phyloP scores from a whole-genome alignment of 805 yeast genomes.

The Candida manassasensis region DNA sequence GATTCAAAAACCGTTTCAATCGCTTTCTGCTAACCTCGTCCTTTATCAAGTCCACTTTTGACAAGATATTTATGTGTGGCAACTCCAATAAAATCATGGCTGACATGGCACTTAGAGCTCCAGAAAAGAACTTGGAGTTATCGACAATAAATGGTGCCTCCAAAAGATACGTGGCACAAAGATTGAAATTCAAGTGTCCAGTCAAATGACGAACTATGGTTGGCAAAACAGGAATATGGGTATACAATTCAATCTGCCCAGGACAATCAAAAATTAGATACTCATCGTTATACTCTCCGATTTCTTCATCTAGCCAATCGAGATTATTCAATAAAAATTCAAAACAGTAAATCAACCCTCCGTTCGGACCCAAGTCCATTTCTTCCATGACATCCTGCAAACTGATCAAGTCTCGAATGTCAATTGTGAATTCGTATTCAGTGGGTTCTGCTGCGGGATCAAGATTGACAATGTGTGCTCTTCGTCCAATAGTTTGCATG shows the following conservation, averaged over 20 bases:
- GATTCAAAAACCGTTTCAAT: conserved; percentile 79
- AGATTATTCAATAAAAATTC: conserved; percentile 83
- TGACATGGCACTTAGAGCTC: conserved; percentile 95
- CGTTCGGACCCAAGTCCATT: conserved; percentile 89
- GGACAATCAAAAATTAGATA: conserved; percentile 94
- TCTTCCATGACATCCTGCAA: conserved; percentile 95
- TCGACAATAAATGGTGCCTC: conserved; percentile 95
- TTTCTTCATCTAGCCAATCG: conserved; percentile 97
- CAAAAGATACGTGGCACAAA: conserved; percentile 87
- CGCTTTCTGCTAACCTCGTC: conserved; percentile 72
- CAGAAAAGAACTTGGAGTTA: conserved; percentile 87
- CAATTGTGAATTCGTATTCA: conserved; percentile 87
- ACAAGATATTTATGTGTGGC: conserved; percentile 88
- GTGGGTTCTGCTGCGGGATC: conserved; percentile 97
- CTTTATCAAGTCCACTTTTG: conserved; percentile 82
- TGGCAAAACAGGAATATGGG: conserved; percentile 92
- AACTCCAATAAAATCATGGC: conserved; percentile 94
- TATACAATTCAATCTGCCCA: conserved; percentile 92
- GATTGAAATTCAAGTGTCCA: conserved; percentile 70
- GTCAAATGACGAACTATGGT: conserved; percentile 81
- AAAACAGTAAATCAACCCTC: conserved; percentile 89
- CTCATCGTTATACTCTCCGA: conserved; percentile 94
- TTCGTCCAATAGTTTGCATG: conserved; percentile 84
- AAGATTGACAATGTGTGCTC: conserved; percentile 90
- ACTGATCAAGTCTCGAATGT: conserved; percentile 85